phyloP scores from a whole-genome alignment of 2,329 filamentous ascomycete species.

The Talaromyces amestolkiae region DNA sequence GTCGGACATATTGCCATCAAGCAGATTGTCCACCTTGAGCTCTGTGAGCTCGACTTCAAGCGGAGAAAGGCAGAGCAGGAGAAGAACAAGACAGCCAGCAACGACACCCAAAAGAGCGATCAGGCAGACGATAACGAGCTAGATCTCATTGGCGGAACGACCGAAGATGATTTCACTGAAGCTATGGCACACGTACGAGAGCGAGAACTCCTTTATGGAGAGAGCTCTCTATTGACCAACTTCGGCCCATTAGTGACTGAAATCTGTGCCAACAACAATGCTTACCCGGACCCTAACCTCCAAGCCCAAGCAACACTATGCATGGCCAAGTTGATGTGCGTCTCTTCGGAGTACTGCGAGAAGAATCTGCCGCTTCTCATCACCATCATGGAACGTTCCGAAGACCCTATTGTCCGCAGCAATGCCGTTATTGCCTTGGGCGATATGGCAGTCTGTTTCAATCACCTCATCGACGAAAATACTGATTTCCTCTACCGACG shows the following conservation, averaged over 20 bases:
- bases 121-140: conserved; percentile 78
- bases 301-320: conserved; percentile 93
- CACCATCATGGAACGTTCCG: conserved; percentile 93
- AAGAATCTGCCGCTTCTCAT: conserved; percentile 88
- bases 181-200: conserved; percentile 82
- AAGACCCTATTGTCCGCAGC: conserved; percentile 86
- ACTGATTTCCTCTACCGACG: conserved; percentile 96
- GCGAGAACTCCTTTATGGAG: conserved; percentile 77
- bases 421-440: conserved; percentile 96
- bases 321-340: conserved; percentile 97
- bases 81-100: conserved; percentile 46
- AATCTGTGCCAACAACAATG: conserved; percentile 91
- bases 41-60: conserved; percentile 98
- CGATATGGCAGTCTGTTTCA: conserved; percentile 99
- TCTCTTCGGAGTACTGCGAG: conserved; percentile 95
- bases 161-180: conserved; percentile 88
- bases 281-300: conserved; percentile 82
- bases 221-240: conserved; percentile 77
- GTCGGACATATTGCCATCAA: conserved; percentile 97
- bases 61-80: conserved; percentile 68
- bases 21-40: conserved; percentile 95
- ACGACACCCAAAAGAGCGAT: conserved; percentile 49
- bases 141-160: conserved; percentile 94
- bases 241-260: conserved; percentile 91
- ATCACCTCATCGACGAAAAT: conserved; percentile 98